phyloP scores from a whole-genome alignment of 1,284 basidiomycete genomes.

The Cerrena zonata region DNA sequence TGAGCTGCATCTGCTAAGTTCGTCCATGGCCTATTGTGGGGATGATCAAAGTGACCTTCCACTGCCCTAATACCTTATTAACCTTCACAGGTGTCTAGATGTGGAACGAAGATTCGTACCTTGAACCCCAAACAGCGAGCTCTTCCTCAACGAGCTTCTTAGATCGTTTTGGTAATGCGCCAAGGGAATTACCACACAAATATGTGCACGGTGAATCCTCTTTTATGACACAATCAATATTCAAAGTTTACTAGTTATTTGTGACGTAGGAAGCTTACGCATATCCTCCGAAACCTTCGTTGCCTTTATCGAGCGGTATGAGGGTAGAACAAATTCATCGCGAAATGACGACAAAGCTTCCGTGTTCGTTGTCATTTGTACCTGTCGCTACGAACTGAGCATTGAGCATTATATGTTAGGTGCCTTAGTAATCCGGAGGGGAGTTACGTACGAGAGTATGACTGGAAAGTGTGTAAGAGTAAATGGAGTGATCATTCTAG shows the following conservation, averaged over 20 bases:
- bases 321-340: conserved; percentile 59
- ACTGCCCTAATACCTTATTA: conserved; percentile 59
- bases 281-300: conserved; percentile 34
- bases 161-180: conserved; percentile 73
- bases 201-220: conserved; percentile 67
- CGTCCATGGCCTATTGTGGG: conserved; percentile 80
- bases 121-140: conserved; percentile 79
- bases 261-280: conserved; percentile 26
- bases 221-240: conserved; percentile 16
- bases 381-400: too few relatives aligned
- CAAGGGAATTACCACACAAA: conserved; percentile 94
- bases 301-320: conserved; percentile 51
- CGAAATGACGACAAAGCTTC: conserved; percentile 20
- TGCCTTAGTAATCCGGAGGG: too few relatives aligned
- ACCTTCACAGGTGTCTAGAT: conserved; percentile 1
- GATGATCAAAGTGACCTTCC: conserved; percentile 87
- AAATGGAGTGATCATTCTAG: too few relatives aligned
- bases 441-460: too few relatives aligned
- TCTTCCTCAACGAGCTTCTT: conserved; percentile 77
- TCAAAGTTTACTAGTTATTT: not conserved
- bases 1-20: conserved; percentile 70
- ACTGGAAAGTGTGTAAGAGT: too few relatives aligned
- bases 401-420: too few relatives aligned
- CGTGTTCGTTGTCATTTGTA: too few relatives aligned
- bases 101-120: conserved; percentile 37